These are phyloP conservation scores for Syzygium aromaticum DNA, from an alignment of 345 rosid genomes.

Conservation along the genomic window DNA sequence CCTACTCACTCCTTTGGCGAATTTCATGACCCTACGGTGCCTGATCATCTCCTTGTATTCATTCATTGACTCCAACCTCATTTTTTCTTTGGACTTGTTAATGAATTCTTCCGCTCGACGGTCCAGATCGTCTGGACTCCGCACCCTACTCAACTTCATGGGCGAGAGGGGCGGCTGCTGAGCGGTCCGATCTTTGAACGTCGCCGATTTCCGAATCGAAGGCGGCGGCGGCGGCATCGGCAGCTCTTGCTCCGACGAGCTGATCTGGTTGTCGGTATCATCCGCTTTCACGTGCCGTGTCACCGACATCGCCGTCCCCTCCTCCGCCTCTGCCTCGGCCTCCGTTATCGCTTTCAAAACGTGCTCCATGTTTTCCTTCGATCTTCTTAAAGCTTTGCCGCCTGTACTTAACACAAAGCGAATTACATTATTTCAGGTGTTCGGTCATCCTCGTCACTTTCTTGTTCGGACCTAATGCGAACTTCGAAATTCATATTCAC, in stretches of 20 bases:
- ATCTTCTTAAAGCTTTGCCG: conserved; percentile 1
- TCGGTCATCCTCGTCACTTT: neutral
- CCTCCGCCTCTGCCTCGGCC: conserved; percentile 28
- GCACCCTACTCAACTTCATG: conserved; percentile 26
- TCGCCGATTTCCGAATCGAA: conserved; percentile 36
- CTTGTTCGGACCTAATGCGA: neutral
- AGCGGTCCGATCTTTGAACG: conserved; percentile 49
- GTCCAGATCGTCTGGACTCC: conserved; percentile 69
- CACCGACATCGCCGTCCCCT: conserved; percentile 14
- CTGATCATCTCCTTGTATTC: conserved; percentile 40
- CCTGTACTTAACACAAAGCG: neutral
- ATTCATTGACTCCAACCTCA: conserved; percentile 58
- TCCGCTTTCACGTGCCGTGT: conserved; percentile 35
- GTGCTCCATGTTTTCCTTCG: conserved; percentile 51
- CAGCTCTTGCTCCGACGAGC: neutral
- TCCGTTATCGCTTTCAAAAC: conserved; percentile 66
- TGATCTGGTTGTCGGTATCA: neutral
- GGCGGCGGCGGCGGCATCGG: neutral
- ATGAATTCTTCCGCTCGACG: conserved; percentile 65
- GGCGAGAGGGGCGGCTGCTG: neutral
- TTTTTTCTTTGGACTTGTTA: conserved; percentile 60
- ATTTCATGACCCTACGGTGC: neutral
- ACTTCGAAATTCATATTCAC: neutral
- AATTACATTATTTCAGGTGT: neutral
- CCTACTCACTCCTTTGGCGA: neutral